These are phyloP conservation scores for Melastoma candidum DNA, from an alignment of 441 rosid genomes.

Conservation along the genomic window DNA sequence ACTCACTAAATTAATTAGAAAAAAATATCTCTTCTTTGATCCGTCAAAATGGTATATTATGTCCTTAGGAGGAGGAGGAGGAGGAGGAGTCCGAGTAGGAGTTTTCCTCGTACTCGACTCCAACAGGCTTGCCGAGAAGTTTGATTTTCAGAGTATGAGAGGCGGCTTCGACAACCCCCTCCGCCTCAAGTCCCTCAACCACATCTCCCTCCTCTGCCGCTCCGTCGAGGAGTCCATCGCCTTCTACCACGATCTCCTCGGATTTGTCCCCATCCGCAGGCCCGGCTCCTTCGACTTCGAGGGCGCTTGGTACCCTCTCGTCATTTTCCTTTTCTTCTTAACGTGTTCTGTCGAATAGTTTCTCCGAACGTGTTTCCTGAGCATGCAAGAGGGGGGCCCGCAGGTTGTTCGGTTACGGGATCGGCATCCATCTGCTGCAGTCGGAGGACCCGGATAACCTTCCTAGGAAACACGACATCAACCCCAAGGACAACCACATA, in stretches of 20 bases:
- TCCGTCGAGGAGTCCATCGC: constrained; percentile 8
- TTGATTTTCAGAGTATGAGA: too few species aligned
- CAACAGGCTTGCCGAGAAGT: too few species aligned
- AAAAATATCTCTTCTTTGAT: too few species aligned
- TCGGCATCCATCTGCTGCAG: constrained; percentile 75
- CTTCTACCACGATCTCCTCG: constrained; percentile 9
- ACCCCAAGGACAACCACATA: constrained; percentile 87
- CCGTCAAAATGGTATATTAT: too few species aligned
- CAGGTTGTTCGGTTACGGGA: constrained; percentile 78
- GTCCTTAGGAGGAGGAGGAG: too few species aligned
- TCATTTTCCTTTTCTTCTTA: too few species aligned
- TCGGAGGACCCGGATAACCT: constrained; percentile 51
- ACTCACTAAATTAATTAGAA: too few species aligned
- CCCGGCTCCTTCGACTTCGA: constrained; percentile 7
- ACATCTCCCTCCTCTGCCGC: constrained; percentile 7
- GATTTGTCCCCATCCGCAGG: constrained; percentile 11
- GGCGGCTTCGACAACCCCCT: constrained; percentile 3
- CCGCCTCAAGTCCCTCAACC: constrained; percentile 5
- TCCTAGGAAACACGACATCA: constrained; percentile 50
- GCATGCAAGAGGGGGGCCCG: too few species aligned
- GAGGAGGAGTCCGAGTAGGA: too few species aligned
- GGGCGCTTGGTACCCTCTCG: constrained; percentile 3
- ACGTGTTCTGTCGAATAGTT: too few species aligned
- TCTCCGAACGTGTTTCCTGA: too few species aligned
- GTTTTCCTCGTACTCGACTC: too few species aligned